Conservation (phyloP, 2,329 filamentous ascomycete species). For the Botrytis squamosa region DNA sequence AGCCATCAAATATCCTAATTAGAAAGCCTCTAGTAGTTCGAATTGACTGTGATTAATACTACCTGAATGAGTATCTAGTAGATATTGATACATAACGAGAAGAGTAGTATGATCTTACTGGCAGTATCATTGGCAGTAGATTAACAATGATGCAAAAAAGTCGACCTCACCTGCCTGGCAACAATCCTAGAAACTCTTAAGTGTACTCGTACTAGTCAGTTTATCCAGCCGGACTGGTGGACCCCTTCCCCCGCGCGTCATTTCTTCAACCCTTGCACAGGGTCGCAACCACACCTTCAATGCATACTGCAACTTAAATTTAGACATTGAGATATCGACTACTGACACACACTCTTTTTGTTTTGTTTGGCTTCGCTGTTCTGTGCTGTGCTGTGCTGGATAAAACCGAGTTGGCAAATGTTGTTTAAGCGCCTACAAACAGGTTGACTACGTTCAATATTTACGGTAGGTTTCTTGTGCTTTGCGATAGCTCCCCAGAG, state of each 20-base stretch:
- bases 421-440: neutral
- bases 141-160: neutral
- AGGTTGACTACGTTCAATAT: neutral
- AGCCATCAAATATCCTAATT: too few species aligned
- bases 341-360: neutral
- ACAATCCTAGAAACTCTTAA: neutral
- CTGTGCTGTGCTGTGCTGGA: neutral
- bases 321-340: neutral
- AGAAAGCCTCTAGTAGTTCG: neutral
- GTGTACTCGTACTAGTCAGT: neutral
- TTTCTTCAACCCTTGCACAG: neutral
- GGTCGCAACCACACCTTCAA: neutral
- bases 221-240: neutral
- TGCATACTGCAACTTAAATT: neutral
- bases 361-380: neutral
- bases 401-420: neutral
- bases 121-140: neutral
- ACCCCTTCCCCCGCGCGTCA: neutral
- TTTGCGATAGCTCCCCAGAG: neutral
- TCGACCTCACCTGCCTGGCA: neutral
- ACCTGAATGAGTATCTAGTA: neutral
- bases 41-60: neutral
- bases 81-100: neutral
- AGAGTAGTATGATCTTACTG: neutral
- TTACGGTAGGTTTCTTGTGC: neutral